Evolutionary conservation across 768 basidiomycete species (phyloP).

Genomic region (Auricularia heimuer): DNA sequence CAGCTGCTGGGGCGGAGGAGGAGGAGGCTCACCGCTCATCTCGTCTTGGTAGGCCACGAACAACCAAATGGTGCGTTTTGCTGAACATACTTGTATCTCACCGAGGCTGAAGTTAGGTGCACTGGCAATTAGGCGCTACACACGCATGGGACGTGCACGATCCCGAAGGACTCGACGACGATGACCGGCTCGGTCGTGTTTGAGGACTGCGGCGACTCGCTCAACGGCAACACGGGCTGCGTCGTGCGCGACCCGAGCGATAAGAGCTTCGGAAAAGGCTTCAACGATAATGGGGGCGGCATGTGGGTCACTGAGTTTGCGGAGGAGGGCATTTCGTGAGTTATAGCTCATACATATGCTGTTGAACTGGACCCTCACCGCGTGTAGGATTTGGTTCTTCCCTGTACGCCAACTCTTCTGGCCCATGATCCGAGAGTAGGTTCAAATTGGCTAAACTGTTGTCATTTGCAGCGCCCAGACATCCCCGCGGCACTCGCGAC

Average conservation of each 20-base stretch:
- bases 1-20: no score
- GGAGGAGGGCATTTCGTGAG: constrained; percentile 52
- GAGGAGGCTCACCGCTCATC: no score
- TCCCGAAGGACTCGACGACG: neutral
- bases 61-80: constrained; percentile 45
- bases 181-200: neutral
- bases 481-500: constrained; percentile 40
- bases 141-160: neutral
- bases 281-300: constrained; percentile 59
- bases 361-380: neutral
- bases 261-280: constrained; percentile 53
- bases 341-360: constrained; percentile 3
- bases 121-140: neutral
- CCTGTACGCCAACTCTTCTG: neutral
- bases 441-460: no score
- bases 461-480: constrained; percentile 22
- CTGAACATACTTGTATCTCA: neutral
- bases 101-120: neutral
- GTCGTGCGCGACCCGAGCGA: constrained; percentile 44
- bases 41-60: constrained; percentile 23
- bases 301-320: constrained; percentile 70
- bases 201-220: neutral
- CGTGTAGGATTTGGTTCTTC: neutral
- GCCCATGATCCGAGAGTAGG: no score
- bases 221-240: constrained; percentile 48